phyloP scores from a whole-genome alignment of 148 eudicot species.

The Camellia lanceoleosa region DNA sequence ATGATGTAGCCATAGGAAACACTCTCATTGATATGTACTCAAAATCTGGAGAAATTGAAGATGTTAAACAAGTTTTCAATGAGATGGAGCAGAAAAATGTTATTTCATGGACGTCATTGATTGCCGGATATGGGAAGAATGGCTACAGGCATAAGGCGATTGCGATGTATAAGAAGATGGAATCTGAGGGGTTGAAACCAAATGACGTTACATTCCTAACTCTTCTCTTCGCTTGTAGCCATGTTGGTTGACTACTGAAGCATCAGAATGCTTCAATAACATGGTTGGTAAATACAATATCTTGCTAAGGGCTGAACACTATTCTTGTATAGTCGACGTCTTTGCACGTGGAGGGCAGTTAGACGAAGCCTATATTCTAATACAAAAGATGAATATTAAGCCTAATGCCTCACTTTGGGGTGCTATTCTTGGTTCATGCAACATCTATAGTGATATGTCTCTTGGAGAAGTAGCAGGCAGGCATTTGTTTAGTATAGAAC shows the following conservation, averaged over 20 bases:
- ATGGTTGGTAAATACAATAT: conserved; percentile 20
- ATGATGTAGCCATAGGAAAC: conserved; percentile 18
- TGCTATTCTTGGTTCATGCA: conserved; percentile 18
- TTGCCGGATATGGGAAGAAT: conserved; percentile 23
- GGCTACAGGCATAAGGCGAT: conserved; percentile 5
- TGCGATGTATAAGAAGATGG: conserved; percentile 16
- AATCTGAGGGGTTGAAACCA: conserved; percentile 19
- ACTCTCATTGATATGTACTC: conserved; percentile 29
- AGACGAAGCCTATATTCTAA: conserved; percentile 18
- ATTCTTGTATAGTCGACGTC: conserved; percentile 23
- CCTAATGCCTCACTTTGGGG: conserved; percentile 22
- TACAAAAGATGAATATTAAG: conserved; percentile 11
- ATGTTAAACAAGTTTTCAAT: conserved; percentile 12
- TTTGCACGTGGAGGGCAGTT: conserved; percentile 22
- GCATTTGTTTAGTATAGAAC: conserved; percentile 18
- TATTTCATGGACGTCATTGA: conserved; percentile 23
- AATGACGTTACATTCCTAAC: conserved; percentile 22
- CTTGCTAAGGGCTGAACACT: conserved; percentile 18
- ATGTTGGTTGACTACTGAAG: conserved; percentile 24
- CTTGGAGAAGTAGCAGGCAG: conserved; percentile 24
- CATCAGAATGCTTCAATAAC: conserved; percentile 16
- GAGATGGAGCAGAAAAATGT: conserved; percentile 20
- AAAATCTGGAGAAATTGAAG: conserved; percentile 21
- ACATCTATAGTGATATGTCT: conserved; percentile 13
- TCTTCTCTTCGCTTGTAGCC: conserved; percentile 28